Evolutionary conservation across 2,329 filamentous ascomycete genomes (phyloP), one percentile per base, ranked within the genome.

Genomic region (Corynespora cassiicola): DNA sequence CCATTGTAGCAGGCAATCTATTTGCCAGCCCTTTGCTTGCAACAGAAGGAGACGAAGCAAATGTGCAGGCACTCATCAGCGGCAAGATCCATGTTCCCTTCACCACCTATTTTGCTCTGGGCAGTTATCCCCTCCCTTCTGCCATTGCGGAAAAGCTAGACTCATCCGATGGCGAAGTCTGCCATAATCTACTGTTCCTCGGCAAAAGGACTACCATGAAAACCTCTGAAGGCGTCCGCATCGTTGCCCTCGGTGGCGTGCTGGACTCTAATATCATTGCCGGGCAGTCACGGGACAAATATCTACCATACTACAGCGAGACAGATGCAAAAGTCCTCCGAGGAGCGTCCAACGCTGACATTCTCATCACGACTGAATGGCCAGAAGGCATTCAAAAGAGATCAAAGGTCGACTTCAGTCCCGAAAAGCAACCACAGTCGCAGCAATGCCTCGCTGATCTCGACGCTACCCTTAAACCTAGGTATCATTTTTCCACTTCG

Each of bases 81-180:
- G 90, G 90, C n/a, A 75, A 80, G 8, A 84, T 95, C 35, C 63
- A 76, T 15, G 75, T 97, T 4, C 85, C 91, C 3, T 73, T 97
- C 1, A 85, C 91, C 1, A 95, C 87, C 7, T 99, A 99, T 72
- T 99, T 97, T 65, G 89, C 88, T 3, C 77, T 96, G 44, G 90
- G 88, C 52, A 84, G 76, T 23, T 77, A 77, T 30, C 72, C 85
- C n/a, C 75, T 99, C 5, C 94, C 94, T 0, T 68, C 76, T 3
- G 72, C 75, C 19, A 80, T 96, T 15, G 75, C 87, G 14, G 81
- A 87, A 58, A 90, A 84, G 63, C 78, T 97, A 35, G 80, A 89
- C 60, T 79, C 80, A 21, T 82, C 87, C 47, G 85, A 69, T 45
- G 75, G 78, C 47, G 82, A 86, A 57, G 78, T 99, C 12, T 96